Base-by-base conservation (phyloP, 306 rosid species). In the Psophocarpus tetragonolobus region DNA sequence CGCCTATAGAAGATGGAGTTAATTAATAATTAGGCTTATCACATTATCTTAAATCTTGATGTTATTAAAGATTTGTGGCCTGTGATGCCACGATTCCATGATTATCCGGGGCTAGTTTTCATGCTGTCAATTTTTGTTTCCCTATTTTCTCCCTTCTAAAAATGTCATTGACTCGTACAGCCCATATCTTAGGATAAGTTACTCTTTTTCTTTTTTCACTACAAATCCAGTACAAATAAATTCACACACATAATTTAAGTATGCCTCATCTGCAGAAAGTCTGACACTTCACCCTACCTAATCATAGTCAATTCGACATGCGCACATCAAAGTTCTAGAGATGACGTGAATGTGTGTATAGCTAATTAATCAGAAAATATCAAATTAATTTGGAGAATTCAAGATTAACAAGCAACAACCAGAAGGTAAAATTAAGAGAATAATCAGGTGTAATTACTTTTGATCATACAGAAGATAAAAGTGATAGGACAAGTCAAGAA, bases 41-140 rank as follows among this genome's bases (percentile, higher is more conserved):
- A 42, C 61, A n/a, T 18, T 74, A 21, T 74, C 48, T 8, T 11
- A 66, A 63, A 11, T 27, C 63, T 53, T 30, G 72, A 56, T 68
- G 73, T 66, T 45, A 68, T 80, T 66, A 65, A 69, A 76, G 35
- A 41, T 60, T 41, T 77, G 23, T 81, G 39, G 62, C 30, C 64
- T 74, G 74, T 79, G 77, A 77, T 78, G 81, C 36, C 38, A 33
- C 18, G 51, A 61, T 53, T 74, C 81, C 68, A 39, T 78, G 80
- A 79, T 71, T 75, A 70, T 51, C 74, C 68, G 4, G 72, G 60
- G 61, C 79, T 63, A 78, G 82, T 82, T 78, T 68, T 65, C 44
- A n/a, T 78, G 75, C 81, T 73, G 80, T 68, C 84, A 26, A 68
- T 78, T 81, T 77, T 45, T 62, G 12, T 78, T 78, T 74, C 85